Evolutionary conservation across 108 stramenopile species (phyloP), one percentile per base, ranked within the genome.

Genomic region (Pseudonitzschia multiseries): DNA sequence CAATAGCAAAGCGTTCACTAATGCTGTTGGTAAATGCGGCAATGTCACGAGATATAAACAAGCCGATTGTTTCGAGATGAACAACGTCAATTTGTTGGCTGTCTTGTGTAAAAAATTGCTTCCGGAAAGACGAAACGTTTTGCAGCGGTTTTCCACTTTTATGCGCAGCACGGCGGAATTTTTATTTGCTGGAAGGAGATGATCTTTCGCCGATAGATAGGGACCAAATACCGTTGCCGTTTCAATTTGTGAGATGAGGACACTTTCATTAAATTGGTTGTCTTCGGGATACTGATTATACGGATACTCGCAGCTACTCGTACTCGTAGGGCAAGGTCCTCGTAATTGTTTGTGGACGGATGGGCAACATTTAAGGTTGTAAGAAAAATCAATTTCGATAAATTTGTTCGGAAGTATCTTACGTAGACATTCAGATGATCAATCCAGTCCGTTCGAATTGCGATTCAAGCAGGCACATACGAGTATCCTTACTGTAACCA

Each of bases 1-100:
- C 46, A 48, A 56, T 20, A 56, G 54, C 20, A 22, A 56, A 56
- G 54, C 26, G 54, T 56, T 56, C 54, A 56, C 54, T 56, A 24
- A 24, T 56, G 54, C 46, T 48, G 1, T 48, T 48, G 9, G 9
- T 48, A 36, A 3, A 48, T 3, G 8, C 42, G 12, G 12, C 46
- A 36, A 36, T 48, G 14, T 14, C 46, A 48, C 46, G 18, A 48
- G 18, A 48, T 8, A 48, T 48, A 10, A 48, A 48, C 1, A 48
- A 18, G 1, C 17, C 13, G 46, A 18, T 18, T 48, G 46, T 48
- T 48, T 48, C 36, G 46, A 48, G 4, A 18, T 48, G 4, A 5
- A 14, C 36, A 36, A 36, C 36, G 4, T 2, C 2, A 36, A 36
- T 36, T 36, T 36, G 4, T 36, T 36, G 2, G 36, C 2, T 36